A percentile compares a stretch with the other conserved stretches of the same genome.
These are phyloP conservation scores for Xylariaceae sp. DNA, from an alignment of 2,329 filamentous ascomycete species.

Conservation along the genomic window DNA sequence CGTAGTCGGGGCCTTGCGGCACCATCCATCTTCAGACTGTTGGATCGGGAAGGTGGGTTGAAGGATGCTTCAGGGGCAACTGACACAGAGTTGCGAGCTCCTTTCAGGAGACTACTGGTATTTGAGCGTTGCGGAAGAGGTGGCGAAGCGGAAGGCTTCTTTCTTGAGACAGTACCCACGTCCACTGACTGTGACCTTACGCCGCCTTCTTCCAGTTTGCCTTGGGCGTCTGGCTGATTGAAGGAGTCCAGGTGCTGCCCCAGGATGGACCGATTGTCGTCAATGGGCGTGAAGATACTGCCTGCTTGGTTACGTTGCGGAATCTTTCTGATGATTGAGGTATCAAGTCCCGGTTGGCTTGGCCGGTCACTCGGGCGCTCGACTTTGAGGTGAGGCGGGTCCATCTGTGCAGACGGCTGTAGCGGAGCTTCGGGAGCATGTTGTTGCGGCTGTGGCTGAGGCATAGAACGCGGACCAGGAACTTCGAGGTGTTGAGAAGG, in stretches of 20 bases:
- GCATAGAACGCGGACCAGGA: constrained; percentile 33
- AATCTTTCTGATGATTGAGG: constrained; percentile 56
- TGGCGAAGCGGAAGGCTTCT: constrained; percentile 49
- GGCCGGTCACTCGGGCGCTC: constrained; percentile 48
- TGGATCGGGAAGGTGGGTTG: constrained; percentile 73
- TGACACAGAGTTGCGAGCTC: constrained; percentile 52
- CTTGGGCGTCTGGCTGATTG: constrained; percentile 45
- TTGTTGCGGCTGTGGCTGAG: constrained; percentile 21
- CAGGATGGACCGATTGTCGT: constrained; percentile 84
- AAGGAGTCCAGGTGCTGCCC: constrained; percentile 77
- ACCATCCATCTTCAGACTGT: constrained; percentile 62
- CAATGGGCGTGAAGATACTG: constrained; percentile 97
- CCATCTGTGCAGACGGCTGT: constrained; percentile 48
- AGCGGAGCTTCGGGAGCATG: constrained; percentile 35
- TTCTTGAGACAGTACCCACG: constrained; percentile 53
- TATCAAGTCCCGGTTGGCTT: constrained; percentile 49
- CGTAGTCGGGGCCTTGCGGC: constrained; percentile 79
- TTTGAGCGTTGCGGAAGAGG: constrained; percentile 51
- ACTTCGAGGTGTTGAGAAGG: constrained; percentile 45
- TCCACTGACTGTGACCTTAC: constrained; percentile 65
- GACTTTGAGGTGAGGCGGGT: constrained; percentile 36
- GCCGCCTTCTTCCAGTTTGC: constrained; percentile 39
- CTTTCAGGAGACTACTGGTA: constrained; percentile 45
- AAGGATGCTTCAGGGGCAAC: constrained; percentile 64
- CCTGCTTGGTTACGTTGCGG: constrained; percentile 72